Evolutionary conservation across 179 eudicot genomes (phyloP).

Genomic region (Beta macrorhiza): DNA sequence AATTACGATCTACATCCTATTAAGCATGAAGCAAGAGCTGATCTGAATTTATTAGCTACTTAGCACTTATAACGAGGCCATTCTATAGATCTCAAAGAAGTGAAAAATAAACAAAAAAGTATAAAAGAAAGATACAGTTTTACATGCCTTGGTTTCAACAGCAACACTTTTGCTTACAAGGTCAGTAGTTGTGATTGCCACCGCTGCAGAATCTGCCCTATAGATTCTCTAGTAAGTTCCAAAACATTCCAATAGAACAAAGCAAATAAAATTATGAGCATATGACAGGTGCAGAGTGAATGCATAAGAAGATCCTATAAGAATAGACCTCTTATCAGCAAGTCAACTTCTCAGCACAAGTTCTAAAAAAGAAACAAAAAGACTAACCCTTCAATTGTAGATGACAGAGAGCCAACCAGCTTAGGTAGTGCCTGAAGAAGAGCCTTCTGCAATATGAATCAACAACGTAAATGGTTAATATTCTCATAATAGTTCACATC

Average conservation of each 20-base stretch:
- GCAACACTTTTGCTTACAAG: slow-evolving; percentile 97
- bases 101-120: neutral
- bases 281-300: slow-evolving; percentile 7
- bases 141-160: slow-evolving; percentile 67
- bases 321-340: neutral
- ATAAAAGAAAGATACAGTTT: neutral
- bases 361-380: slow-evolving; percentile 11
- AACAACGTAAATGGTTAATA: slow-evolving; percentile 5
- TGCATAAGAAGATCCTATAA: neutral
- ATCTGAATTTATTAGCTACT: neutral
- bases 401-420: slow-evolving; percentile 57
- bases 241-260: neutral
- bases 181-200: slow-evolving; percentile 96
- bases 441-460: slow-evolving; percentile 59
- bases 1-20: too few species aligned
- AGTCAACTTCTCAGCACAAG: slow-evolving; percentile 4
- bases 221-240: slow-evolving; percentile 31
- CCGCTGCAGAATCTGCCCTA: slow-evolving; percentile 96
- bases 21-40: too few species aligned
- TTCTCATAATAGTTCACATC: slow-evolving; percentile 5
- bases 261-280: neutral
- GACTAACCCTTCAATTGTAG: slow-evolving; percentile 68
- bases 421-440: slow-evolving; percentile 81
- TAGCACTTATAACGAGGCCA: neutral
- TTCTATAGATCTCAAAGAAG: neutral